phyloP scores from a whole-genome alignment of 495 filamentous ascomycete species.

The Coniosporium apollinis region DNA sequence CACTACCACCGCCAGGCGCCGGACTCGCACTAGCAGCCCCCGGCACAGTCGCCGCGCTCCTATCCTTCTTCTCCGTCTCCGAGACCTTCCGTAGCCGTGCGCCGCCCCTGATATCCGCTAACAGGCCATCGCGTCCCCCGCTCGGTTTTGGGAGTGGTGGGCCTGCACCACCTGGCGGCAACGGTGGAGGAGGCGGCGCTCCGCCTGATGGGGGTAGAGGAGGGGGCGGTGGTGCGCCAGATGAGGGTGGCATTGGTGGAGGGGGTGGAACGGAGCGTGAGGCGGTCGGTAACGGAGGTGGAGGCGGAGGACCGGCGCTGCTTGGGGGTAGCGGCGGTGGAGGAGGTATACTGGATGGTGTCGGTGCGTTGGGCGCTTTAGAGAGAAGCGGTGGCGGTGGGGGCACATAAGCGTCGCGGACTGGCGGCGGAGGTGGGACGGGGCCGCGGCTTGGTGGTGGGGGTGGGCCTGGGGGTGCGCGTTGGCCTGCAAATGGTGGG shows the following conservation, averaged over 20 bases:
- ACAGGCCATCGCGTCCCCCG: slow-evolving; percentile 45
- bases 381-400: slow-evolving; percentile 52
- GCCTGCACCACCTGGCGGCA: slow-evolving; percentile 47
- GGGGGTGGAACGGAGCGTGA: slow-evolving; percentile 6
- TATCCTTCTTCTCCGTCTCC: slow-evolving; percentile 57
- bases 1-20: slow-evolving; percentile 23
- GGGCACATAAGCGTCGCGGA: slow-evolving; percentile 27
- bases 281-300: slow-evolving; percentile 11
- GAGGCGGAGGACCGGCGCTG: slow-evolving; percentile 12
- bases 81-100: slow-evolving; percentile 67
- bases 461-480: slow-evolving; percentile 46
- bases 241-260: slow-evolving; percentile 10
- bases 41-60: slow-evolving; percentile 57
- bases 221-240: slow-evolving; percentile 11
- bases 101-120: slow-evolving; percentile 65
- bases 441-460: slow-evolving; percentile 56
- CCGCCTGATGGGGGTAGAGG: slow-evolving; percentile 19
- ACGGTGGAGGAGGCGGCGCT: slow-evolving; percentile 49
- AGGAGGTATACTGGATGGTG: slow-evolving; percentile 11
- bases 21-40: slow-evolving; percentile 14
- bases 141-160: slow-evolving; percentile 24
- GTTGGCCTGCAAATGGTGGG: slow-evolving; percentile 60
- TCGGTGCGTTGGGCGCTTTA: slow-evolving; percentile 37
- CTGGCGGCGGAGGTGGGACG: slow-evolving; percentile 26
- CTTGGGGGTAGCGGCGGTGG: slow-evolving; percentile 15